Evolutionary conservation across 306 rosid genomes (phyloP), one percentile per base, ranked within the genome.

Genomic region (Lathyrus tuberosus): DNA sequence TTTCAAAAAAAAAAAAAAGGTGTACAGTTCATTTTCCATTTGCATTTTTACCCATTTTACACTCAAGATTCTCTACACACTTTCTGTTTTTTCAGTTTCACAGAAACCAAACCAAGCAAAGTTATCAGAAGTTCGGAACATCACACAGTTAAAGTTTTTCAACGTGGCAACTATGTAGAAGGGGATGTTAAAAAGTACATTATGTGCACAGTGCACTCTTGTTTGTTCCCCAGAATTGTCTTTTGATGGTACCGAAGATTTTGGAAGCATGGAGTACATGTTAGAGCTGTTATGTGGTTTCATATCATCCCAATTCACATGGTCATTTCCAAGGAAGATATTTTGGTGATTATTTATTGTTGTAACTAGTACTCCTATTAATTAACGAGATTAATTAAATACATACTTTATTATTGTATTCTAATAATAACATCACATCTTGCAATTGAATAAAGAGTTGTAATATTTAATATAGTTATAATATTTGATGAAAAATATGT

Each of bases 261-360:
- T 70, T 20, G 43, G 24, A 53, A 22, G 41, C 41, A 38, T 54
- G 64, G 26, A 18, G 56, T 65, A 40, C 74, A 70, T 8, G 9
- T 41, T 30, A 41, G 20, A 28, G 28, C 54, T 54, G 37, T 5
- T 49, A 70, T 11, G 13, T 49, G 57, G 66, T 26, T 15, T 57
- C 16, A 57, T 60, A 7, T 33, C 38, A 9, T 38, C 43, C 43
- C 58, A 28, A 28, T 16, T 4, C 63, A 52, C 74, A 41, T 69
- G 64, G 31, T 14, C 63, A n/a, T 43, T 38, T 8, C 9, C 43
- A 38, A 38, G 35, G 35, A 7, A 4, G 35, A 5, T 31, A 31
- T 31, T 31, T 31, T 31, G 35, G 35, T 31, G 35, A 5, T 4
- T 5, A 31, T 31, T 3, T 3, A 31, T 26, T 26, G 30, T 26